Conservation (phyloP, 345 rosid genomes). For the Eucalyptus marginata region DNA sequence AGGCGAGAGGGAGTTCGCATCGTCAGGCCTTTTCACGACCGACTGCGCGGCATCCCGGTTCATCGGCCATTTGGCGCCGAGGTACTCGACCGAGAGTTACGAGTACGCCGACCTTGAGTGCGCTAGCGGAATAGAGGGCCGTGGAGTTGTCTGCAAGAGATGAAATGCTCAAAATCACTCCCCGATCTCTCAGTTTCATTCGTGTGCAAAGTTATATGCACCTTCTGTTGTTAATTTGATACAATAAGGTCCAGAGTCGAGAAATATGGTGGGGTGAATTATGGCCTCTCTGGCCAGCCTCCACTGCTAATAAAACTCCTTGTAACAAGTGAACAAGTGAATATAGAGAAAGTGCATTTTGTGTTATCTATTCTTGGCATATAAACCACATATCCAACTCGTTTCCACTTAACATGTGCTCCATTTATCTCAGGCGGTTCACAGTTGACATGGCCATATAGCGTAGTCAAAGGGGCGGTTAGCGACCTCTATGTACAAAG, state of each 20-base stretch:
- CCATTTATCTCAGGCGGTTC: not conserved
- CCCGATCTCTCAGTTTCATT: not conserved
- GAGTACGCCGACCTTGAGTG: conserved; percentile 1
- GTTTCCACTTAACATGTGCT: not conserved
- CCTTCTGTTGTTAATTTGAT: not conserved
- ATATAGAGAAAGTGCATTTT: not conserved
- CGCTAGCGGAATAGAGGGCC: not conserved
- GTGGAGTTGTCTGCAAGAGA: conserved; percentile 15
- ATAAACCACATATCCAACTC: not conserved
- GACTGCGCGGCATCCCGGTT: conserved; percentile 24
- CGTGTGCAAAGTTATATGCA: not conserved
- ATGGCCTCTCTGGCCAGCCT: not conserved
- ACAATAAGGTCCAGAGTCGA: not conserved
- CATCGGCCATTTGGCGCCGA: not conserved
- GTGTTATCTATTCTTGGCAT: not conserved
- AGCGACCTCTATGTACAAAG: not conserved
- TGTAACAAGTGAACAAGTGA: not conserved
- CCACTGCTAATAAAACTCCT: not conserved
- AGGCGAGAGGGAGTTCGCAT: conserved; percentile 36
- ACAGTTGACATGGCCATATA: not conserved
- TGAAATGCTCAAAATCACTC: not conserved
- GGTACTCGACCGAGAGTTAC: not conserved
- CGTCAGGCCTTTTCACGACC: conserved; percentile 36
- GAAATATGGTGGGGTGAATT: not conserved
- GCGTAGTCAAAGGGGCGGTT: not conserved